Evolutionary conservation across 2,329 filamentous ascomycete genomes (phyloP).

Genomic region (Epichloe sp.): DNA sequence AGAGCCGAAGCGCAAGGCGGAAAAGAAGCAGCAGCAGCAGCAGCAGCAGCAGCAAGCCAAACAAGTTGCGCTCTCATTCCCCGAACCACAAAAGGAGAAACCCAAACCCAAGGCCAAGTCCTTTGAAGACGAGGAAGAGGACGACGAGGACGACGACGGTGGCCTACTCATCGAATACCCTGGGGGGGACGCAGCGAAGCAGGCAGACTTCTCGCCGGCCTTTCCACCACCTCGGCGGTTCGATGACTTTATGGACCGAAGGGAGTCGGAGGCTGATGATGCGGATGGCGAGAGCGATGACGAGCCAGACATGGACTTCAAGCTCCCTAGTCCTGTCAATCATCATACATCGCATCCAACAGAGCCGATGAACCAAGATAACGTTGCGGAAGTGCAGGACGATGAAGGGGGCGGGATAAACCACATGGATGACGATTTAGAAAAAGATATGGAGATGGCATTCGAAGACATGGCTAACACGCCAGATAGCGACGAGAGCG

Average conservation of each 20-base stretch:
- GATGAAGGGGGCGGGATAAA: constrained; percentile 16
- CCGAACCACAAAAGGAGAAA: constrained; percentile 17
- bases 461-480: constrained; percentile 41
- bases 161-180: constrained; percentile 48
- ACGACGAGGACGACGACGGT: constrained; percentile 43
- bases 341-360: constrained; percentile 17
- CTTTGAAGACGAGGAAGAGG: constrained; percentile 35
- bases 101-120: constrained; percentile 13
- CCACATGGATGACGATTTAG: constrained; percentile 26
- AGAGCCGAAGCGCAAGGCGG: constrained; percentile 14
- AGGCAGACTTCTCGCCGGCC: constrained; percentile 34
- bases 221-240: constrained; percentile 36
- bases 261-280: constrained; percentile 30
- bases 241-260: constrained; percentile 37
- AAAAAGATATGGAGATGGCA: constrained; percentile 39
- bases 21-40: constrained; percentile 23
- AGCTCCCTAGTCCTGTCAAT: constrained; percentile 41
- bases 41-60: constrained; percentile 20
- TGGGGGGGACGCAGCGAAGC: constrained; percentile 27
- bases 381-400: constrained; percentile 13
- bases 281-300: constrained; percentile 34
- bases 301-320: constrained; percentile 36
- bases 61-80: constrained; percentile 20
- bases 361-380: constrained; percentile 18
- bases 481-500: constrained; percentile 40